phyloP scores from a whole-genome alignment of 768 basidiomycete genomes.

The Leccinum uliginosum region DNA sequence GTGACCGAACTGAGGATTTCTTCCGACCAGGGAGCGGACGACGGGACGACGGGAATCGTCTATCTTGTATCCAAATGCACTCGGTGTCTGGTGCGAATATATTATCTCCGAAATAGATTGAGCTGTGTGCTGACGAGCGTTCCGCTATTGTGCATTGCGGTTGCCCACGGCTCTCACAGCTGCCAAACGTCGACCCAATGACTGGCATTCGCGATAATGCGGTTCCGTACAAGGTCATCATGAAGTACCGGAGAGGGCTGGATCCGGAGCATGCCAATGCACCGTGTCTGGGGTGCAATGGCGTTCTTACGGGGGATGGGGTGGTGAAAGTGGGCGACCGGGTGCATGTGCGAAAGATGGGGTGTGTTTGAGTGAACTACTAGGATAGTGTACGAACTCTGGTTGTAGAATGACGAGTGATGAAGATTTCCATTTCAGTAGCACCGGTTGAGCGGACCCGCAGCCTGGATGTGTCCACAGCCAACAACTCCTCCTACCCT shows the following conservation, averaged over 20 bases:
- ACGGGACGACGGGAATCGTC: constrained; percentile 30
- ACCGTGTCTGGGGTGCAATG: constrained; percentile 69
- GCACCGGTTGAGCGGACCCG: constrained; percentile 12
- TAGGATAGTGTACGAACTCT: too few relatives aligned
- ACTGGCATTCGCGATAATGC: constrained; percentile 65
- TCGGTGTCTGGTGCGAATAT: constrained; percentile 61
- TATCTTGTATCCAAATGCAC: constrained; percentile 64
- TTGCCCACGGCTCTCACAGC: constrained; percentile 34
- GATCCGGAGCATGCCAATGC: constrained; percentile 45
- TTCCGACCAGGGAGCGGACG: constrained; percentile 23
- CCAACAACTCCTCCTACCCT: not conserved
- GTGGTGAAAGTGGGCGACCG: constrained; percentile 58
- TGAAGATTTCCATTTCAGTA: constrained; percentile 11
- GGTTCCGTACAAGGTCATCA: constrained; percentile 71
- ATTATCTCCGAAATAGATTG: constrained; percentile 2
- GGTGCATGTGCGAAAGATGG: constrained; percentile 46
- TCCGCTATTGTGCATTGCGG: not conserved
- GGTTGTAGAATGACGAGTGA: not conserved
- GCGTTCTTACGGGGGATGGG: constrained; percentile 46
- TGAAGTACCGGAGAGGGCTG: constrained; percentile 65
- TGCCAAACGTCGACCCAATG: constrained; percentile 67
- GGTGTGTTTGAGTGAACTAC: constrained; percentile 18
- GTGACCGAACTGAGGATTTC: constrained; percentile 61
- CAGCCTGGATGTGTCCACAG: constrained; percentile 1
- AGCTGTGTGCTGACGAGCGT: constrained; percentile 1